These are phyloP conservation scores for Diaporthe destruens DNA, from an alignment of 2,329 filamentous ascomycete species.

Conservation along the genomic window DNA sequence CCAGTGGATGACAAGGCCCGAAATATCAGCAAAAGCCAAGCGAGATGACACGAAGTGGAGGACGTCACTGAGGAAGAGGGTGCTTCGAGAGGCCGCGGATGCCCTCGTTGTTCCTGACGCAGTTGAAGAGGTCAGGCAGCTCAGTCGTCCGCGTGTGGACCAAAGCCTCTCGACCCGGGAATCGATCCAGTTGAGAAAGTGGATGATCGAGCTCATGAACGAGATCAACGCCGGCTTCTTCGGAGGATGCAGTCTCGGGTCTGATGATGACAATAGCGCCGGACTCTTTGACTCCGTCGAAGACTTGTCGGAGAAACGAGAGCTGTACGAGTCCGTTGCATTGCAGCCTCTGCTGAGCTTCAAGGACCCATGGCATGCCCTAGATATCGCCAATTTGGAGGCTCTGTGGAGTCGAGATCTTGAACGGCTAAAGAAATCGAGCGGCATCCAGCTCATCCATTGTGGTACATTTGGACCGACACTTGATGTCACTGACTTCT, in stretches of 20 bases:
- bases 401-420: slow-evolving; percentile 3
- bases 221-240: slow-evolving; percentile 36
- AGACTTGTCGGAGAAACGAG: slow-evolving; percentile 8
- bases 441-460: slow-evolving; percentile 21
- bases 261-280: background rate
- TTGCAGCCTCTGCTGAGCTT: slow-evolving; percentile 36
- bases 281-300: slow-evolving; percentile 14
- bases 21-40: slow-evolving; percentile 44
- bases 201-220: slow-evolving; percentile 23
- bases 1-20: background rate
- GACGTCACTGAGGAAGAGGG: slow-evolving; percentile 28
- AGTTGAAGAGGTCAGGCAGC: slow-evolving; percentile 2
- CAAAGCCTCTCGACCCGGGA: background rate
- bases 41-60: slow-evolving; percentile 23
- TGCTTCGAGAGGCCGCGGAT: slow-evolving; percentile 30
- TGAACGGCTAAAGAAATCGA: background rate
- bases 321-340: slow-evolving; percentile 10
- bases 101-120: slow-evolving; percentile 36
- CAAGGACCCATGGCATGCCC: slow-evolving; percentile 30
- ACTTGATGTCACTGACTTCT: slow-evolving; percentile 27
- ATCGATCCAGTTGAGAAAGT: slow-evolving; percentile 26
- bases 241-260: background rate
- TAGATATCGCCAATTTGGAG: slow-evolving; percentile 31
- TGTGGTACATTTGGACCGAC: slow-evolving; percentile 4
- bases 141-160: background rate